Base-by-base conservation (phyloP, 1,139 yeast species). In the Diutina catenulata region DNA sequence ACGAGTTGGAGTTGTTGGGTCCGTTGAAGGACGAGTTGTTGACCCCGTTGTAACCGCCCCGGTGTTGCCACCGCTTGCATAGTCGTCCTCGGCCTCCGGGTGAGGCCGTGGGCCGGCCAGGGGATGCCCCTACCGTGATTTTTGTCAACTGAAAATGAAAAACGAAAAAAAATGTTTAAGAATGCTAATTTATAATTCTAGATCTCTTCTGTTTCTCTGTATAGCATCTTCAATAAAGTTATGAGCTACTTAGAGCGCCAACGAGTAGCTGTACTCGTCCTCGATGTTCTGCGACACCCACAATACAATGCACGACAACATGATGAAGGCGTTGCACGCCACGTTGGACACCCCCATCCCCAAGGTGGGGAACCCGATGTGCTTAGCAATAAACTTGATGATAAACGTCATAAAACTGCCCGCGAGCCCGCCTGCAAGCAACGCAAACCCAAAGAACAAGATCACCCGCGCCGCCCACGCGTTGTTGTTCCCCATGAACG, bases 221-320 rank as follows among this genome's bases (percentile, higher is more conserved):
- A n/a, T n/a, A n/a, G n/a, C n/a, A n/a, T n/a, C n/a, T n/a, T n/a
- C n/a, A n/a, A n/a, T n/a, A n/a, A n/a, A n/a, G n/a, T n/a, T n/a
- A n/a, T n/a, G n/a, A n/a, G n/a, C n/a, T n/a, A n/a, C 86, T 7
- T 28, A 23, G 48, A 88, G 66, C 37, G 94, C 88, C 53, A 87
- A 71, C 38, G 94, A 81, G 56, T 91, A 88, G 46, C 94, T 82
- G 59, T 87, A 88, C 59, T 88, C 97, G 53, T 88, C 97, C 56
- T 91, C 96, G 43, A 87, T 78, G 54, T 87, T 88, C 57, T 88
- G 97, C 13, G 95, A 86, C 43, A 88, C 64, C 97, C 97, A 91
- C 49, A 91, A 65, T 5, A 80, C 68, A 40, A 86, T 76, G 56
- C 96, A 87, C 62, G 95, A 83, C 49, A 84, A 62, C 86, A 88